Percentiles rank a stretch among this genome's conserved stretches.
These are phyloP conservation scores for Eucalyptus tenuipes DNA, from an alignment of 345 rosid species.

Conservation along the genomic window DNA sequence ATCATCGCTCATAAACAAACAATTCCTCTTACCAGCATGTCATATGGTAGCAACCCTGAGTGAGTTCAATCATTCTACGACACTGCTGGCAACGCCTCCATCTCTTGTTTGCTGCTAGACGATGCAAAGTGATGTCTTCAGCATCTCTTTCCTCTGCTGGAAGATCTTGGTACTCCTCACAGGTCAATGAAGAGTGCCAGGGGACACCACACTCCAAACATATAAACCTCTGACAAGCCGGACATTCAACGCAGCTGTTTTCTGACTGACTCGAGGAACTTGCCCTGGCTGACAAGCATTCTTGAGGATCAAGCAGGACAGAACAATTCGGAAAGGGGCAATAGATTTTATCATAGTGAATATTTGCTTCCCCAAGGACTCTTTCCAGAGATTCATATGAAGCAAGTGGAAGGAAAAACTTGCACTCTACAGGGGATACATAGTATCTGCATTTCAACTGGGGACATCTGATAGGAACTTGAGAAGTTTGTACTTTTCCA, in stretches of 20 bases:
- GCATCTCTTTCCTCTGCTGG: conserved; percentile 83
- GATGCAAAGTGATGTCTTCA: conserved; percentile 73
- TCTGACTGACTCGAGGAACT: conserved; percentile 76
- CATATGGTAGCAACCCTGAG: conserved; percentile 95
- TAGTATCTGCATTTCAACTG: conserved; percentile 74
- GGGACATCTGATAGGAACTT: conserved; percentile 87
- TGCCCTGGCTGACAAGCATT: conserved; percentile 56
- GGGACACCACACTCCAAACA: conserved; percentile 90
- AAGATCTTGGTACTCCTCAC: conserved; percentile 82
- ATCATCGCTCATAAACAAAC: neutral
- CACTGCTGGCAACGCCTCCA: conserved; percentile 96
- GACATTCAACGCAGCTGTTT: conserved; percentile 68
- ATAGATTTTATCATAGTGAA: conserved; percentile 52
- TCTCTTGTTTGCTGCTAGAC: conserved; percentile 67
- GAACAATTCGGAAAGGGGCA: conserved; percentile 90
- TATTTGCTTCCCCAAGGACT: conserved; percentile 59
- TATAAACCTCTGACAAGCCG: conserved; percentile 74
- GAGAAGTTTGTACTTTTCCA: conserved; percentile 64
- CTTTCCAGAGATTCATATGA: conserved; percentile 47
- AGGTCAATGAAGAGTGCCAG: conserved; percentile 82
- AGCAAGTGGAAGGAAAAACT: conserved; percentile 53
- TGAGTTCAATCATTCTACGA: conserved; percentile 83
- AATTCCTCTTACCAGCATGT: conserved; percentile 59
- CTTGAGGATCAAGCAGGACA: conserved; percentile 58
- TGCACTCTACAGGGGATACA: conserved; percentile 52